Evolutionary conservation across 352 stramenopile species (phyloP).

Genomic region (Peronospora farinosa): DNA sequence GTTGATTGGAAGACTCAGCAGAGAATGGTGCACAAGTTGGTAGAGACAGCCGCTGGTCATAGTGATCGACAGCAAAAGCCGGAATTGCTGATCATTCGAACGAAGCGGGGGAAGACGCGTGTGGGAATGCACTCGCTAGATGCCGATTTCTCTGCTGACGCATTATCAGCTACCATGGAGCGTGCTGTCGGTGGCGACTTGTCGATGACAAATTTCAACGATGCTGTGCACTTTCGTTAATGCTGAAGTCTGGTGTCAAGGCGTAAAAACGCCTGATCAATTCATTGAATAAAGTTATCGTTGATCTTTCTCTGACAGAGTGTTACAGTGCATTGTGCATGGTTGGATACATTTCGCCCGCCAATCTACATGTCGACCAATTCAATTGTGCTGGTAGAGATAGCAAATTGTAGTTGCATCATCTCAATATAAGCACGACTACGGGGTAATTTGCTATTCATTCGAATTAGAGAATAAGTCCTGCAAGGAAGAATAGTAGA

Average conservation of each 20-base stretch:
- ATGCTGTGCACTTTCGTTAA: constrained; percentile 40
- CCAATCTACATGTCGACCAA: no score
- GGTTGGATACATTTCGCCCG: no score
- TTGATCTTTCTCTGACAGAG: neutral
- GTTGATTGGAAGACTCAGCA: constrained; percentile 70
- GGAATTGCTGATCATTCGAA: constrained; percentile 55
- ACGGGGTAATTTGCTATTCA: no score
- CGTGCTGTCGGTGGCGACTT: constrained; percentile 65
- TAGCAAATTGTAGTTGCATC: no score
- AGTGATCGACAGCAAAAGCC: constrained; percentile 31
- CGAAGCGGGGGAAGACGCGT: constrained; percentile 59
- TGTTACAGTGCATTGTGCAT: no score
- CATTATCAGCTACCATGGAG: constrained; percentile 64
- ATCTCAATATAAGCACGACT: no score
- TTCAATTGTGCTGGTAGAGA: no score
- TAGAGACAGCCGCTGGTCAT: constrained; percentile 20
- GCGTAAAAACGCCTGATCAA: neutral
- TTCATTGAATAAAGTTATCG: constrained; percentile 16
- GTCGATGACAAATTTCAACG: constrained; percentile 28
- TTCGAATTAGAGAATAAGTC: no score
- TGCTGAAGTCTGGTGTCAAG: neutral
- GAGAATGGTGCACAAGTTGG: constrained; percentile 43
- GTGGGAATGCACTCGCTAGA: constrained; percentile 33
- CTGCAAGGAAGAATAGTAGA: no score
- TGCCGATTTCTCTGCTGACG: constrained; percentile 38